These are phyloP conservation scores for Monoraphidium neglectum DNA, from an alignment of 139 green algal species.

Conservation along the genomic window DNA sequence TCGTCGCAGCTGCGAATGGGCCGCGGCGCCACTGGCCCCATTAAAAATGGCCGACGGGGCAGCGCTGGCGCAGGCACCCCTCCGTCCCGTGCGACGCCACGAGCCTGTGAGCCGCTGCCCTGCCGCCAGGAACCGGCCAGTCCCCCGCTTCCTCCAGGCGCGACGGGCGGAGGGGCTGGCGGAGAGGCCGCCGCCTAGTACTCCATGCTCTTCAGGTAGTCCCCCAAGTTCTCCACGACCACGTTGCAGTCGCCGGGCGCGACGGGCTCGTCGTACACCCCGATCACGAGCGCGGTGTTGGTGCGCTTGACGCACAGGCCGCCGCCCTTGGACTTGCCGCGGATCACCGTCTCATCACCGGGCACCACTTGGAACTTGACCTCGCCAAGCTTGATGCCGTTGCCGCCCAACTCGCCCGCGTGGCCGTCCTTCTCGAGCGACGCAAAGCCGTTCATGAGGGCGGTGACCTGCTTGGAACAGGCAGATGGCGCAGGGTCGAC, in stretches of 20 bases:
- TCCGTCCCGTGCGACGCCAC: no score
- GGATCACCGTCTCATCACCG: conserved; percentile 57
- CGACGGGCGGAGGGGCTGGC: no score
- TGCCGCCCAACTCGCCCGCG: conserved; percentile 36
- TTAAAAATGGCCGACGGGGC: no score
- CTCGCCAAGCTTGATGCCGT: conserved; percentile 58
- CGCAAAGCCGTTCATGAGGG: conserved; percentile 55
- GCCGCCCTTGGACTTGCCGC: conserved; percentile 66
- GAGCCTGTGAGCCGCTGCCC: no score
- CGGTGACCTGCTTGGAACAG: conserved; percentile 45
- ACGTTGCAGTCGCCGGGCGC: conserved; percentile 66
- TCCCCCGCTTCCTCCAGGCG: no score
- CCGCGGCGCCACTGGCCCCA: no score
- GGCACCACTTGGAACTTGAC: conserved; percentile 49
- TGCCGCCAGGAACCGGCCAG: no score
- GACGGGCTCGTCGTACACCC: conserved; percentile 69
- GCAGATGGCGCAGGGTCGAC: no score
- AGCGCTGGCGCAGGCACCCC: no score
- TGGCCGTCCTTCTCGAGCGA: conserved; percentile 36
- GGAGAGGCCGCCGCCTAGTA: no score
- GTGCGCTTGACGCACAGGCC: conserved; percentile 80
- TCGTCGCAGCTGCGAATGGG: no score
- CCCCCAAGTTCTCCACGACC: conserved; percentile 73
- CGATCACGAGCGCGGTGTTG: conserved; percentile 68
- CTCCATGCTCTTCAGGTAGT: conserved; percentile 69